Evolutionary conservation across 83 land plant genomes (phyloP).

Genomic region (Isoetes engelmannii): DNA sequence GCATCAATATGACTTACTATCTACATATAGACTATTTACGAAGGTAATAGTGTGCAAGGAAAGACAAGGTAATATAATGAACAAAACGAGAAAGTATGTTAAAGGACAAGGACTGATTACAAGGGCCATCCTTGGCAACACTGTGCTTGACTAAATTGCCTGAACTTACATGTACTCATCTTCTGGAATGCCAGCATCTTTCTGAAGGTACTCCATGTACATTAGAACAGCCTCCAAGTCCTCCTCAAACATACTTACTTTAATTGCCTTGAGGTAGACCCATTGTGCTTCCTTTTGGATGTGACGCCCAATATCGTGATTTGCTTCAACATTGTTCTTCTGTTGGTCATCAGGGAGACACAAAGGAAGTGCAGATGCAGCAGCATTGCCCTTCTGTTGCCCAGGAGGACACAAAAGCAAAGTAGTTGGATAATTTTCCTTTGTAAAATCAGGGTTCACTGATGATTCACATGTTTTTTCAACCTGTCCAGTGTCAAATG

Average conservation of each 20-base stretch:
- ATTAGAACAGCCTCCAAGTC: constrained; percentile 38
- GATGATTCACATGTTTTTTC: too few relatives aligned
- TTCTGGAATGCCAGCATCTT: constrained; percentile 39
- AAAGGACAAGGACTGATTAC: background rate
- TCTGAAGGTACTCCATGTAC: constrained; percentile 45
- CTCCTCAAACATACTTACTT: constrained; percentile 19
- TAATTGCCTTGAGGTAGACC: constrained; percentile 47
- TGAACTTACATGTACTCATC: constrained; percentile 38
- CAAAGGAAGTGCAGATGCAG: too few relatives aligned
- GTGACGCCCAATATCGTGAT: too few relatives aligned
- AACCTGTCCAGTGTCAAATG: too few relatives aligned
- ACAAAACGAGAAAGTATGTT: background rate
- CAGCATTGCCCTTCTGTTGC: too few relatives aligned
- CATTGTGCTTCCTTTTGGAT: constrained; percentile 38
- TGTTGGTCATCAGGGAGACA: too few relatives aligned
- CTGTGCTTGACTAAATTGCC: background rate
- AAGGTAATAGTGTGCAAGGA: background rate
- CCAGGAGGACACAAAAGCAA: too few relatives aligned
- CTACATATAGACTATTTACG: background rate
- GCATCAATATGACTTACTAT: background rate
- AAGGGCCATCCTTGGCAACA: background rate
- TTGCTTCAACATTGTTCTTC: too few relatives aligned
- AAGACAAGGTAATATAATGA: background rate
- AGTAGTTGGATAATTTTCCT: too few relatives aligned
- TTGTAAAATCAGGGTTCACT: too few relatives aligned